These are phyloP conservation scores for Fraxinus pennsylvanica DNA, from an alignment of 257 asterid species.

Conservation along the genomic window DNA sequence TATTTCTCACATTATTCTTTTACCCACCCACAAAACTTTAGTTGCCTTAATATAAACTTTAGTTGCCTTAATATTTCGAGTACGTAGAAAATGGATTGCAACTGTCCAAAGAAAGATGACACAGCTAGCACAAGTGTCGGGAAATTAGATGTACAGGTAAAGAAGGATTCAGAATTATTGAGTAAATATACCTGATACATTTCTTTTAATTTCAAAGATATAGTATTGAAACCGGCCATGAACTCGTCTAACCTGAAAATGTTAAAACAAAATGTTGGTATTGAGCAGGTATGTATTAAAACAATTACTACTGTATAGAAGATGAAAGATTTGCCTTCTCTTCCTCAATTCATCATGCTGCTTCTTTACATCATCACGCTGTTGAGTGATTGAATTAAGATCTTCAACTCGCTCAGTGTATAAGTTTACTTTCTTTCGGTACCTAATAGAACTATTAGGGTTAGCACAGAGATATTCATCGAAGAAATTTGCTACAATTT, in stretches of 20 bases:
- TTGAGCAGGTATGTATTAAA: constrained; percentile 4
- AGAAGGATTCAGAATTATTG: constrained; percentile 13
- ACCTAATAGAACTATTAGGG: constrained; percentile 51
- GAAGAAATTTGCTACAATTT: not conserved
- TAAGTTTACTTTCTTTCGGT: constrained; percentile 66
- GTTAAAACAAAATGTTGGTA: constrained; percentile 10
- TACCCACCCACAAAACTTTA: not conserved
- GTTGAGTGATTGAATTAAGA: constrained; percentile 73
- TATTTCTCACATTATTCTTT: not conserved
- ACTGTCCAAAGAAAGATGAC: constrained; percentile 14
- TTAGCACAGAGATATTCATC: constrained; percentile 10
- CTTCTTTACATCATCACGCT: constrained; percentile 84
- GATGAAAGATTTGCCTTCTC: constrained; percentile 51
- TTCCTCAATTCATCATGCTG: constrained; percentile 94
- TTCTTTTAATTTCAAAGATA: constrained; percentile 91
- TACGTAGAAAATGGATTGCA: not conserved
- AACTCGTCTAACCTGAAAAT: constrained; percentile 88
- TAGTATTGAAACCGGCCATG: constrained; percentile 95
- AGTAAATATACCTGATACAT: constrained; percentile 81
- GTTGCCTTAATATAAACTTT: not conserved
- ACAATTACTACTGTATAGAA: not conserved
- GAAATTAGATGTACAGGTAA: constrained; percentile 10
- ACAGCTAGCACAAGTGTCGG: constrained; percentile 4
- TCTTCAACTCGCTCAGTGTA: constrained; percentile 86
- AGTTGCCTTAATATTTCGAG: not conserved